These are phyloP conservation scores for Solanum sejunctum DNA, from an alignment of 257 asterid species.

Conservation along the genomic window DNA sequence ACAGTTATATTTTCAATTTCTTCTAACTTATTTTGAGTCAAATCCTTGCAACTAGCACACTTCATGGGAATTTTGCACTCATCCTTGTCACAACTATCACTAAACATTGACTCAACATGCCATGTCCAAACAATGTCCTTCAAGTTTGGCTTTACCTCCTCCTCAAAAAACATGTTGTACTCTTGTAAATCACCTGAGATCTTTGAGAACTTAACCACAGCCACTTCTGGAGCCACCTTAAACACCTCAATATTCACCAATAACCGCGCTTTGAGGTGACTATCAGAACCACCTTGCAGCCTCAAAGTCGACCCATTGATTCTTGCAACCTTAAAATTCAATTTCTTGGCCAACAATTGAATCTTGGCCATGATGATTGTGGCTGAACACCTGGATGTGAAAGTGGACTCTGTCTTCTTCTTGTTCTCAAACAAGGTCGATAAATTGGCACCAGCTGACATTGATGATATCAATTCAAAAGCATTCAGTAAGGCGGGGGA, in stretches of 20 bases:
- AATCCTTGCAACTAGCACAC: not conserved
- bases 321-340: not conserved
- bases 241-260: conserved; percentile 18
- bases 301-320: conserved; percentile 16
- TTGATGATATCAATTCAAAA: conserved; percentile 23
- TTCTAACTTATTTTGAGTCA: not conserved
- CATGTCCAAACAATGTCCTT: conserved; percentile 35
- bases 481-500: conserved; percentile 28
- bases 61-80: not conserved
- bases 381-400: conserved; percentile 21
- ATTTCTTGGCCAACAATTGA: not conserved
- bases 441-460: conserved; percentile 17
- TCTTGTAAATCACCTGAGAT: conserved; percentile 27
- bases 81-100: not conserved
- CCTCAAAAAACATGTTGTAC: conserved; percentile 24
- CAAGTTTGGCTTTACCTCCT: conserved; percentile 21
- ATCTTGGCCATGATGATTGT: conserved; percentile 17
- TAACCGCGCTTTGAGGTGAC: not conserved
- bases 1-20: not conserved
- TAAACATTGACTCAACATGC: conserved; percentile 10
- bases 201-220: conserved; percentile 32
- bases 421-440: conserved; percentile 9
- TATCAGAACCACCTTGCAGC: not conserved
- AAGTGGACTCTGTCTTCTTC: conserved; percentile 10
- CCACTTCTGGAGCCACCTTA: conserved; percentile 36